phyloP scores from a whole-genome alignment of 2,329 filamentous ascomycete species.

The Fusarium denticulatum region DNA sequence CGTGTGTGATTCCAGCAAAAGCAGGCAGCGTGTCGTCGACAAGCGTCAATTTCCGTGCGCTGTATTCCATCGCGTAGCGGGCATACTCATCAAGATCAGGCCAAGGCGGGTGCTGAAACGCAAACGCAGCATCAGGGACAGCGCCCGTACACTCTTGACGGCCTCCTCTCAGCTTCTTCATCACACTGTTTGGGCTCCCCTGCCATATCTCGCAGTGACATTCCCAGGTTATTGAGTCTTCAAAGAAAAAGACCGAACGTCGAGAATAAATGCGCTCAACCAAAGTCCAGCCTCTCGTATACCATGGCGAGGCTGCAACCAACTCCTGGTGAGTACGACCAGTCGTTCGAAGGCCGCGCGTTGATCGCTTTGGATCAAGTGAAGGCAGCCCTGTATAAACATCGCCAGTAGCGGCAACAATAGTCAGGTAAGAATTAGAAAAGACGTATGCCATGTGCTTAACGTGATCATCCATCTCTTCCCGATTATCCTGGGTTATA shows the following conservation, averaged over 20 bases:
- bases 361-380: slow-evolving; percentile 48
- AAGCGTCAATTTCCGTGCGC: slow-evolving; percentile 50
- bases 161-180: slow-evolving; percentile 47
- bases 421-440: slow-evolving; percentile 56
- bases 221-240: slow-evolving; percentile 56
- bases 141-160: slow-evolving; percentile 47
- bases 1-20: slow-evolving; percentile 55
- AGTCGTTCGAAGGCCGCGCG: slow-evolving; percentile 40
- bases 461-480: slow-evolving; percentile 53
- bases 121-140: slow-evolving; percentile 48
- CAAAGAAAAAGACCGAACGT: slow-evolving; percentile 56
- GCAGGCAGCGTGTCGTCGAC: slow-evolving; percentile 56
- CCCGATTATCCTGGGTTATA: slow-evolving; percentile 56
- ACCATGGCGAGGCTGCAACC: slow-evolving; percentile 52
- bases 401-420: slow-evolving; percentile 55
- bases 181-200: slow-evolving; percentile 45
- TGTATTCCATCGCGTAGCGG: slow-evolving; percentile 56
- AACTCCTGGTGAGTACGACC: slow-evolving; percentile 51
- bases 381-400: slow-evolving; percentile 51
- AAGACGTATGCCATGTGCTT: slow-evolving; percentile 58
- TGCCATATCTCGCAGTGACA: slow-evolving; percentile 58
- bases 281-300: slow-evolving; percentile 55
- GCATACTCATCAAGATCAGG: slow-evolving; percentile 59
- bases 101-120: slow-evolving; percentile 55
- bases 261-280: slow-evolving; percentile 56